Evolutionary conservation across 2,329 filamentous ascomycete species (phyloP).

Genomic region (Penicillium sp.): DNA sequence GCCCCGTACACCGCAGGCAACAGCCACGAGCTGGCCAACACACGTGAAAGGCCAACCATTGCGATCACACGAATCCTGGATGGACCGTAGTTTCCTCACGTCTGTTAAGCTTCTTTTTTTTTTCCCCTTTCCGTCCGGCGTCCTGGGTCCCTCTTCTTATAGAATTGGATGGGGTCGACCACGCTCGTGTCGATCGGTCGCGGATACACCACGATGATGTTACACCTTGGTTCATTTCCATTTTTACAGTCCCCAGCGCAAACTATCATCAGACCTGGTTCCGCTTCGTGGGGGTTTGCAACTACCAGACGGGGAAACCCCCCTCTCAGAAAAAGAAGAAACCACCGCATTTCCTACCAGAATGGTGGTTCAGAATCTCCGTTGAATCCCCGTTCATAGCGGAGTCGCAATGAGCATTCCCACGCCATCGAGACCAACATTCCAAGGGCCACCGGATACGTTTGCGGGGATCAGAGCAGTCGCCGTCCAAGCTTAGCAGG

Average conservation of each 20-base stretch:
- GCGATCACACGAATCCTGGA: neutral
- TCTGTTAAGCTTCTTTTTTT: too few relatives aligned
- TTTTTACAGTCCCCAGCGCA: neutral
- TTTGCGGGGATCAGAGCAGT: conserved; percentile 11
- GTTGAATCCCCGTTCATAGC: conserved; percentile 17
- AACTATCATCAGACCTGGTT: conserved; percentile 1
- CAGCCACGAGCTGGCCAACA: conserved; percentile 22
- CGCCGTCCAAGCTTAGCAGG: neutral
- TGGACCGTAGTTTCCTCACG: too few relatives aligned
- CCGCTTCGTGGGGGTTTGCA: neutral
- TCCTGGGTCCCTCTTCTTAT: conserved; percentile 8
- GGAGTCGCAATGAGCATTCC: neutral
- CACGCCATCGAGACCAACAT: conserved; percentile 1
- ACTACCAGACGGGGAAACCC: neutral
- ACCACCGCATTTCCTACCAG: neutral
- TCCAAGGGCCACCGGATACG: conserved; percentile 7
- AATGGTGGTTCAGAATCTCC: conserved; percentile 11
- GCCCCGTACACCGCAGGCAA: conserved; percentile 21
- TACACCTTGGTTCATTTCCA: too few relatives aligned
- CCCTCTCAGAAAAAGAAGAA: too few relatives aligned
- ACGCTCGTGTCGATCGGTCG: neutral
- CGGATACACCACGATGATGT: too few relatives aligned
- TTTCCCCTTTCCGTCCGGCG: neutral
- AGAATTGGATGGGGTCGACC: conserved; percentile 2
- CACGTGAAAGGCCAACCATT: conserved; percentile 21